phyloP scores from a whole-genome alignment of 2,329 filamentous ascomycete species.

The Trichoderma sp. region DNA sequence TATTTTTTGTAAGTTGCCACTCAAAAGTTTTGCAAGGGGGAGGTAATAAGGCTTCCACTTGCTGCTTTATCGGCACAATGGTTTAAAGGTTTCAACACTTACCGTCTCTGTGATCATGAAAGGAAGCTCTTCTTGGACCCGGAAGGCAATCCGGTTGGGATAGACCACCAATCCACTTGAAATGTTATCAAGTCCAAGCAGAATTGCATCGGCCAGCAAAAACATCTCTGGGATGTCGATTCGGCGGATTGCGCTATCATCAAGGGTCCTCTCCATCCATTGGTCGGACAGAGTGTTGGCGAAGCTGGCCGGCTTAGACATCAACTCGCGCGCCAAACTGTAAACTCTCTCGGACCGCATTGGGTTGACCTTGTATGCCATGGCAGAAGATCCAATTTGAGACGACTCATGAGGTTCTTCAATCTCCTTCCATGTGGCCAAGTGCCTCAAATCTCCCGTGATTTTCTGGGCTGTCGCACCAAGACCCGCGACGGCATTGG shows the following conservation, averaged over 20 bases:
- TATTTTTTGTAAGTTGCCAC: not conserved
- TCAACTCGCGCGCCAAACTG: not conserved
- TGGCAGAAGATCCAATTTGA: constrained; percentile 14
- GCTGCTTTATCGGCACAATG: too few species aligned
- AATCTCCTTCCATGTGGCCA: constrained; percentile 72
- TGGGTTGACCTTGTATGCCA: not conserved
- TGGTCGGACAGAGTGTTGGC: constrained; percentile 23
- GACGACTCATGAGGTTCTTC: constrained; percentile 53
- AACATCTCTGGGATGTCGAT: constrained; percentile 53
- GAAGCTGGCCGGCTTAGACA: constrained; percentile 6
- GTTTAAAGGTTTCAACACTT: not conserved
- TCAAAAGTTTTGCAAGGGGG: not conserved
- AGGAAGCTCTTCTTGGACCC: constrained; percentile 69
- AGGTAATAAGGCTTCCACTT: not conserved
- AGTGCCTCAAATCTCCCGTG: constrained; percentile 69
- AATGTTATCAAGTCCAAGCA: constrained; percentile 66
- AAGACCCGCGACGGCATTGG: constrained; percentile 73
- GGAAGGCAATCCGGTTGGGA: constrained; percentile 64
- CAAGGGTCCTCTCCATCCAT: constrained; percentile 67
- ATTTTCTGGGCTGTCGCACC: constrained; percentile 74
- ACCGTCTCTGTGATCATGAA: constrained; percentile 68
- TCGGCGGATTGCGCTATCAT: constrained; percentile 59
- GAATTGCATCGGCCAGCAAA: constrained; percentile 65
- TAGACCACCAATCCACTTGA: constrained; percentile 73
- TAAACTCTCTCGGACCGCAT: not conserved